Evolutionary conservation across 805 yeast genomes (phyloP), one percentile per base, ranked within the genome.

Genomic region (Wickerhamomyces mucosus): DNA sequence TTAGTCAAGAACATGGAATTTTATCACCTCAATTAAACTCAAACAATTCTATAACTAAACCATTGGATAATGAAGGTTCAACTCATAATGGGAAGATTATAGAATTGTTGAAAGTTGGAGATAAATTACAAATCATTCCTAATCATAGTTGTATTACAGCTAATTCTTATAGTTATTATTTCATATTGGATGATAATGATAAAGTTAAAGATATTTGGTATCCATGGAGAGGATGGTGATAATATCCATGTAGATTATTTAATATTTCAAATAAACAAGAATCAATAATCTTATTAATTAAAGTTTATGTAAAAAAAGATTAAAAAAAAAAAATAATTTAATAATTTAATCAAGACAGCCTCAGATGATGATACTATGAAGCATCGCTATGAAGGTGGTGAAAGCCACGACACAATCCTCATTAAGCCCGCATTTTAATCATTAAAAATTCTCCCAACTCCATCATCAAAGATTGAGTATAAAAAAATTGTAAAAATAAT

Each of bases 1-100:
- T 82, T 28, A 72, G 82, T 34, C 92, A 82, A 51, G 94, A 82
- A 46, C 94, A 82, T 48, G 94, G 92, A 9, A 75, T 82, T 25
- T 53, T 81, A 29, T n/a, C n/a, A n/a, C n/a, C n/a, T n/a, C n/a
- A n/a, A n/a, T n/a, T n/a, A n/a, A n/a, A n/a, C n/a, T n/a, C n/a
- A n/a, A n/a, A n/a, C n/a, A n/a, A n/a, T n/a, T n/a, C n/a, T n/a
- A n/a, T n/a, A n/a, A n/a, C n/a, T n/a, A 61, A 57, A n/a, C 76
- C 82, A 3, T 35, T 34, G 36, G 16, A 30, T 26, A 22, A 29
- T 23, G 26, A 36, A 7, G 12, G 18, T 7, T 27, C 30, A 5
- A 40, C 45, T 13, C 36, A 54, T 26, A n/a, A n/a, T n/a, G n/a
- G n/a, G n/a, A n/a, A n/a, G n/a, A n/a, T n/a, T n/a, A n/a, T n/a